Conservation (phyloP, 768 basidiomycete species). For the Kwoniella sp. region DNA sequence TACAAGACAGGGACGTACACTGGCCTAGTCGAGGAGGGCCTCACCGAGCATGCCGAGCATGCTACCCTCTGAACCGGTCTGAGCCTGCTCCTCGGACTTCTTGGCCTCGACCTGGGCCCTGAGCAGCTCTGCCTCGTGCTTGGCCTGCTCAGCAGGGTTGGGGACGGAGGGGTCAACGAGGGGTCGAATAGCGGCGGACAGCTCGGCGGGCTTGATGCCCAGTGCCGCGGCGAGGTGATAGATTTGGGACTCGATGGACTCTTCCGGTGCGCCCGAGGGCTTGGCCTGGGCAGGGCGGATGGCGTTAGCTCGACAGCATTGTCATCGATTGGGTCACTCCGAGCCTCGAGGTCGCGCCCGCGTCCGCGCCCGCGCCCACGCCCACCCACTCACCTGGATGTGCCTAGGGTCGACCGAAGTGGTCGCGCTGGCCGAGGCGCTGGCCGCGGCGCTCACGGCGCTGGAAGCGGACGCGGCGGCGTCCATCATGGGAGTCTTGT, state of each 20-base stretch:
- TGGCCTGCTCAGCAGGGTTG: conserved; percentile 43
- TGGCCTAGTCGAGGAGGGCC: conserved; percentile 42
- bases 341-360: too few species aligned
- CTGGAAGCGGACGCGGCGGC: conserved; percentile 20
- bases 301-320: too few species aligned
- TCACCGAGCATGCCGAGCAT: conserved; percentile 43
- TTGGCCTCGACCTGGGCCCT: conserved; percentile 52
- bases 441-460: conserved; percentile 10
- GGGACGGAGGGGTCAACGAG: conserved; percentile 47
- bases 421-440: not conserved
- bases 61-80: conserved; percentile 52
- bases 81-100: conserved; percentile 74
- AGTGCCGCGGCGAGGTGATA: conserved; percentile 39
- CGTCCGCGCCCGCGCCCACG: too few species aligned
- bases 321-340: too few species aligned
- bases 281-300: conserved; percentile 1
- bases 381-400: conserved; percentile 21
- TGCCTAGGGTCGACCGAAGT: conserved; percentile 6
- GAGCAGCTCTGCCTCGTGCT: conserved; percentile 37
- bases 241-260: conserved; percentile 44
- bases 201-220: conserved; percentile 46
- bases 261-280: not conserved
- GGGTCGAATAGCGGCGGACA: conserved; percentile 46
- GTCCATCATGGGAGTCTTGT: conserved; percentile 5
- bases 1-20: too few species aligned